A percentile compares a stretch with the other conserved stretches of the same genome.
Conservation (phyloP, 768 basidiomycete genomes). For the Podaxis sp. region DNA sequence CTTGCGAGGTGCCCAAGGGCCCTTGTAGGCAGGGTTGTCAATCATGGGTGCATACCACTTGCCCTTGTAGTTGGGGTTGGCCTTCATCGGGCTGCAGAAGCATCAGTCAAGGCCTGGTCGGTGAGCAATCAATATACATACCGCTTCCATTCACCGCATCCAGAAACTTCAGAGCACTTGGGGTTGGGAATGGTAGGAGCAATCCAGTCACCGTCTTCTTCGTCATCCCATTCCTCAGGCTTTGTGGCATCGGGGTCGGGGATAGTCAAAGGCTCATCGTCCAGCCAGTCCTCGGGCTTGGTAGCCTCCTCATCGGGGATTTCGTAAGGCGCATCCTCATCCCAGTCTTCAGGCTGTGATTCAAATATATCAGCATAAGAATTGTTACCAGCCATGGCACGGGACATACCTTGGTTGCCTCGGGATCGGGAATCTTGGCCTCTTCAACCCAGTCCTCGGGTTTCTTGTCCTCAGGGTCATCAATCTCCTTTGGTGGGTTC, state of each 20-base stretch:
- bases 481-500: constrained; percentile 91
- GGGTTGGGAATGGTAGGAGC: constrained; percentile 89
- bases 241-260: constrained; percentile 93
- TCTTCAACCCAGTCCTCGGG: constrained; percentile 92
- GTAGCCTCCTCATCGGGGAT: constrained; percentile 83
- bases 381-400: background rate
- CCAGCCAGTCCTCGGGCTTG: constrained; percentile 96
- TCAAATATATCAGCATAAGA: constrained; percentile 2
- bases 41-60: constrained; percentile 96
- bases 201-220: constrained; percentile 99
- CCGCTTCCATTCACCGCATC: constrained; percentile 95
- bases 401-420: constrained; percentile 70
- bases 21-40: constrained; percentile 97
- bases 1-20: constrained; percentile 89
- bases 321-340: constrained; percentile 94
- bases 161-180: constrained; percentile 84
- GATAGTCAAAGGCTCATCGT: constrained; percentile 75
- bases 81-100: constrained; percentile 67
- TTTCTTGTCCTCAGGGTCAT: constrained; percentile 90
- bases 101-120: constrained; percentile 1
- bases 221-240: constrained; percentile 99
- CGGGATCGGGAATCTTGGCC: constrained; percentile 81
- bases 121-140: constrained; percentile 28
- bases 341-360: constrained; percentile 91
- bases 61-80: constrained; percentile 96